A percentile compares a stretch with the other conserved stretches of the same genome.
Evolutionary conservation across 306 rosid species (phyloP).

Genomic region (Oxytropis ochrocephala): DNA sequence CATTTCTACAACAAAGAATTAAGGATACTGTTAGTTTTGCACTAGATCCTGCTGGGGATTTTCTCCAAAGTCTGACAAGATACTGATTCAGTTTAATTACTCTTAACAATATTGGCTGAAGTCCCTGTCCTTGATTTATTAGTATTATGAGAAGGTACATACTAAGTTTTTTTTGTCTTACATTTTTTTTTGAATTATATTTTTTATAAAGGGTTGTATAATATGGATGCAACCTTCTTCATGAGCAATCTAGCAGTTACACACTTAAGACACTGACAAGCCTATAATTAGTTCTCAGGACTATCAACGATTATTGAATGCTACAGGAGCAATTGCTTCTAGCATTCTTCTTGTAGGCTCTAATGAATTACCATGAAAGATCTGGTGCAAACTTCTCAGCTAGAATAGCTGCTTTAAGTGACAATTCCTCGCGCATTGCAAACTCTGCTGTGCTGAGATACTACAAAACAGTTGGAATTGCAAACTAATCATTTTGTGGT

Average conservation of each 20-base stretch:
- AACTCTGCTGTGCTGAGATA: conserved; percentile 98
- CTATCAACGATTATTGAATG: neutral
- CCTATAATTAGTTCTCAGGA: neutral
- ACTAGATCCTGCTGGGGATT: neutral
- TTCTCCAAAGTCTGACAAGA: neutral
- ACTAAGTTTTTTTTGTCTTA: neutral
- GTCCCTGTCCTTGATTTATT: neutral
- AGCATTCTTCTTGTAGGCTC: neutral
- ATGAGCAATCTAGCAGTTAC: conserved; percentile 12
- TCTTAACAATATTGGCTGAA: too few relatives aligned
- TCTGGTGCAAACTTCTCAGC: conserved; percentile 99
- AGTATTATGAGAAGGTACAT: neutral
- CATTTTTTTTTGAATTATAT: neutral
- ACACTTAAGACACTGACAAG: neutral
- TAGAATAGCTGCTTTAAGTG: conserved; percentile 98
- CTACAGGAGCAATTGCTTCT: neutral
- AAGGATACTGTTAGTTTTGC: neutral
- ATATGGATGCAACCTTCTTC: conserved; percentile 9
- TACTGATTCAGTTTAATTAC: neutral
- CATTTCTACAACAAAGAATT: neutral
- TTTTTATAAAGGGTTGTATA: neutral
- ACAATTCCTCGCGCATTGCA: conserved; percentile 95
- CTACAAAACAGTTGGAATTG: conserved; percentile 47
- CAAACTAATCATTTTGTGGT: conserved; percentile 15
- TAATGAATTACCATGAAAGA: conserved; percentile 73